phyloP scores from a whole-genome alignment of 345 rosid species.

The Linum trigynum region DNA sequence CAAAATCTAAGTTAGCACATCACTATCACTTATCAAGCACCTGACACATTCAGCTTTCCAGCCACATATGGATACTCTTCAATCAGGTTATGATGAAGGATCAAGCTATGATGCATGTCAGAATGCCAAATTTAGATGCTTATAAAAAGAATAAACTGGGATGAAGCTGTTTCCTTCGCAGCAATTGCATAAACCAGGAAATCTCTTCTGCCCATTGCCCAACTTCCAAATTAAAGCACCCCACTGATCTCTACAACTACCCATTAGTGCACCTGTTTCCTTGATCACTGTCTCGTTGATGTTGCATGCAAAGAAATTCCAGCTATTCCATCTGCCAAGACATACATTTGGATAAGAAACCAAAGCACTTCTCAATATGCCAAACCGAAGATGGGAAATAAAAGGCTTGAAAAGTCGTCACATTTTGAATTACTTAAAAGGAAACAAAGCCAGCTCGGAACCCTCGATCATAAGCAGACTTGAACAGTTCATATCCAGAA shows the following conservation, averaged over 20 bases:
- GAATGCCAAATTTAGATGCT: neutral
- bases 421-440: neutral
- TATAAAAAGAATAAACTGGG: too few relatives aligned
- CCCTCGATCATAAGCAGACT: constrained; percentile 6
- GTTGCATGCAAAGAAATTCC: constrained; percentile 93
- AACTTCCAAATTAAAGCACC: neutral
- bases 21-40: neutral
- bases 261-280: constrained; percentile 56
- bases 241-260: neutral
- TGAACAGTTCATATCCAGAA: neutral
- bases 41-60: too few relatives aligned
- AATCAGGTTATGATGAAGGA: too few relatives aligned
- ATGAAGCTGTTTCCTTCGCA: too few relatives aligned
- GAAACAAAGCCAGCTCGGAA: neutral
- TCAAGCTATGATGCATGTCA: too few relatives aligned
- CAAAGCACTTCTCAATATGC: neutral
- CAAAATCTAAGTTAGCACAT: constrained; percentile 15
- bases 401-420: neutral
- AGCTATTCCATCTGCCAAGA: constrained; percentile 90
- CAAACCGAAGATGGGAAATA: neutral
- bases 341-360: neutral
- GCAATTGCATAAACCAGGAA: too few relatives aligned
- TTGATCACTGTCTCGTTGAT: constrained; percentile 73
- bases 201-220: neutral
- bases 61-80: too few relatives aligned